A percentile compares a stretch with the other conserved stretches of the same genome.
These are phyloP conservation scores for sunflower (Helianthus annuus) DNA, from an alignment of 129 eudicot species.

Conservation along the genomic window HanXRQr2.0-SUNRISE NC_035439.2:138131341-138131840, in stretches of 20 bases:
- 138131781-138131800: not conserved
- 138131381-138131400: constrained; percentile 24
- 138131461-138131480: not conserved
- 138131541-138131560: constrained; percentile 8
- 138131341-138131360: constrained; percentile 37
- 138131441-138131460: constrained; percentile 1
- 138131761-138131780: constrained; percentile 41
- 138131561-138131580: constrained; percentile 33
- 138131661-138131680: constrained; percentile 78
- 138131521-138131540: not conserved
- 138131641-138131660: constrained; percentile 79
- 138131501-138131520: not conserved
- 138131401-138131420: constrained; percentile 20
- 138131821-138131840: constrained; percentile 61
- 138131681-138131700: constrained; percentile 67
- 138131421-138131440: not conserved
- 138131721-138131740: constrained; percentile 62
- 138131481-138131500: constrained; percentile 11
- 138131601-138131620: constrained; percentile 59
- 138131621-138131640: constrained; percentile 94
- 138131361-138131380: constrained; percentile 35
- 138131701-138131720: constrained; percentile 75
- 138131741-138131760: constrained; percentile 80
- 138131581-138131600: constrained; percentile 61
- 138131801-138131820: not conserved